Evolutionary conservation across 2,329 filamentous ascomycete species (phyloP).

Genomic region (Cladosporium sphaerospermum): DNA sequence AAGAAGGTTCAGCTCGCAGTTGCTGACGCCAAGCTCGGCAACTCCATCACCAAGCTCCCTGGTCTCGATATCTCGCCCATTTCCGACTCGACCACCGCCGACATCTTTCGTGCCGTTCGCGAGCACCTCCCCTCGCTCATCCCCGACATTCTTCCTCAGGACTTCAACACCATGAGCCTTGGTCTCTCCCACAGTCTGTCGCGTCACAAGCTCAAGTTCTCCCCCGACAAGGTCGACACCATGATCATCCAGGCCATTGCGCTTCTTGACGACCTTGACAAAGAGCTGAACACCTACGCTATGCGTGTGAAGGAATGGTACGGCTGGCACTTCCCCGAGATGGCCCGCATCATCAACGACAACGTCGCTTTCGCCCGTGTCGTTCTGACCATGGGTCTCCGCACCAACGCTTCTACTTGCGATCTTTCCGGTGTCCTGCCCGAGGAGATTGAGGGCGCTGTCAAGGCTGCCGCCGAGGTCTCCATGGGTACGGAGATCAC

Average conservation of each 20-base stretch:
- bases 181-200: slow-evolving; percentile 96
- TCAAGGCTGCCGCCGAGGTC: slow-evolving; percentile 92
- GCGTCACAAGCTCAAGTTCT: slow-evolving; percentile 97
- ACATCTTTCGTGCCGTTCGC: slow-evolving; percentile 91
- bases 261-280: slow-evolving; percentile 91
- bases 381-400: slow-evolving; percentile 82
- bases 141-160: slow-evolving; percentile 75
- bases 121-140: slow-evolving; percentile 86
- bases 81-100: slow-evolving; percentile 73
- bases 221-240: slow-evolving; percentile 94
- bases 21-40: slow-evolving; percentile 84
- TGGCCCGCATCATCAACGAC: slow-evolving; percentile 95
- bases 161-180: slow-evolving; percentile 88
- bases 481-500: slow-evolving; percentile 99
- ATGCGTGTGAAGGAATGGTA: slow-evolving; percentile 99
- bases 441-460: slow-evolving; percentile 84
- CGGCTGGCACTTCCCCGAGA: slow-evolving; percentile 98
- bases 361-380: slow-evolving; percentile 90
- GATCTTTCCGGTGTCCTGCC: slow-evolving; percentile 87
- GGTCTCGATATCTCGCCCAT: slow-evolving; percentile 78
- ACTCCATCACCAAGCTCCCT: slow-evolving; percentile 86
- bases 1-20: slow-evolving; percentile 95
- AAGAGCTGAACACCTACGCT: slow-evolving; percentile 96
- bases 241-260: slow-evolving; percentile 99
- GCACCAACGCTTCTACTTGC: slow-evolving; percentile 66